phyloP scores from a whole-genome alignment of 192 early-diverging fungal species.

The Backusella australiensis region DNA sequence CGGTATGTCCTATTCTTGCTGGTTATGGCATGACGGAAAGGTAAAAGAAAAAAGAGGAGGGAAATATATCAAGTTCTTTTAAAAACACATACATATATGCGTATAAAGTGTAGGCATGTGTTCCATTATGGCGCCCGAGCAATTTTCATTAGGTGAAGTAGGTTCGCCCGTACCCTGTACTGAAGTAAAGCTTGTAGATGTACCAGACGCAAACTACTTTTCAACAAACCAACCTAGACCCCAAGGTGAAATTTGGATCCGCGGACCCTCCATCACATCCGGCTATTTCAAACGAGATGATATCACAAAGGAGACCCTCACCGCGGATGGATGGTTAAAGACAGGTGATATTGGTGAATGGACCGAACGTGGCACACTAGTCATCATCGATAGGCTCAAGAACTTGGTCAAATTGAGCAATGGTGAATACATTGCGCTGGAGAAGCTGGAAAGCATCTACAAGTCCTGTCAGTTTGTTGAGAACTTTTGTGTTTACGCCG shows the following conservation, averaged over 20 bases:
- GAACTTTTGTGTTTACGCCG: slow-evolving; percentile 77
- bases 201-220: slow-evolving; percentile 58
- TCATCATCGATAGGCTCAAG: slow-evolving; percentile 89
- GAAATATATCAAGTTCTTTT: neutral
- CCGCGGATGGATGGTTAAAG: slow-evolving; percentile 79
- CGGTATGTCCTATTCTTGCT: slow-evolving; percentile 75
- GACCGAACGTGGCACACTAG: slow-evolving; percentile 69
- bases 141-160: slow-evolving; percentile 57
- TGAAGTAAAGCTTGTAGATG: slow-evolving; percentile 81
- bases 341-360: slow-evolving; percentile 92
- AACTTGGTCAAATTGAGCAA: slow-evolving; percentile 91
- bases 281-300: slow-evolving; percentile 80
- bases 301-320: slow-evolving; percentile 63
- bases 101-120: slow-evolving; percentile 45
- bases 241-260: slow-evolving; percentile 81
- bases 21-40: slow-evolving; percentile 74
- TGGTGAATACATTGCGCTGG: slow-evolving; percentile 94
- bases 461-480: slow-evolving; percentile 64
- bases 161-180: slow-evolving; percentile 75
- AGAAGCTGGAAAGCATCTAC: slow-evolving; percentile 92
- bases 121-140: slow-evolving; percentile 62
- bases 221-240: slow-evolving; percentile 58
- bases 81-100: neutral
- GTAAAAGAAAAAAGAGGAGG: neutral
- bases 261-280: slow-evolving; percentile 72